Conservation (phyloP, 805 yeast genomes). For the Danielia reshetovae region DNA sequence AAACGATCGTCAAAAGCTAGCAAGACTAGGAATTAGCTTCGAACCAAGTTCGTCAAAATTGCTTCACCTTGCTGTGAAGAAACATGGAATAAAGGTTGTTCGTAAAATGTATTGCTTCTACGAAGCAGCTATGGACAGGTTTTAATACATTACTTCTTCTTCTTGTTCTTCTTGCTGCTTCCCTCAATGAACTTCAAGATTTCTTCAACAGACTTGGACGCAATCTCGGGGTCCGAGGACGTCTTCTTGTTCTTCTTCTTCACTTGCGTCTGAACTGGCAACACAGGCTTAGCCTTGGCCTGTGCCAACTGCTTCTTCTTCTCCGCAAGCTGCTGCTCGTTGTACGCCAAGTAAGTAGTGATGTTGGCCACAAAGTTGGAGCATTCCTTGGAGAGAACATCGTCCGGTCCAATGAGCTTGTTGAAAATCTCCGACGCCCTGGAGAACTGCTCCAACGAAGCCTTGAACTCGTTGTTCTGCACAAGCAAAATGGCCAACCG, state of each 20-base stretch:
- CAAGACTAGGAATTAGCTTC: no score
- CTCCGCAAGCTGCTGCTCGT: constrained; percentile 36
- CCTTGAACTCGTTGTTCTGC: constrained; percentile 46
- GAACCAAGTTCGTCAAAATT: no score
- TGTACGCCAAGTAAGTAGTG: constrained; percentile 43
- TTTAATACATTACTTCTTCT: constrained; percentile 9
- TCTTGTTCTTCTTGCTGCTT: constrained; percentile 20
- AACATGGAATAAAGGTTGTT: no score
- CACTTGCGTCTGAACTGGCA: constrained; percentile 8
- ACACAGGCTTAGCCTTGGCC: constrained; percentile 18
- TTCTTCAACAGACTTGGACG: constrained; percentile 67
- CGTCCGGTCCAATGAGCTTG: constrained; percentile 60
- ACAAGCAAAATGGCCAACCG: constrained; percentile 55
- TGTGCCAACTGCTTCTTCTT: constrained; percentile 21
- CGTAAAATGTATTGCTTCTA: no score
- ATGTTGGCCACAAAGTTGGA: constrained; percentile 61
- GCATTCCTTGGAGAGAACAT: constrained; percentile 63
- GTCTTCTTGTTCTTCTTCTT: constrained; percentile 15
- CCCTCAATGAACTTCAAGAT: constrained; percentile 72
- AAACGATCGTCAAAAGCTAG: no score
- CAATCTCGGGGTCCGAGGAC: constrained; percentile 48
- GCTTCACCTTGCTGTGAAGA: no score
- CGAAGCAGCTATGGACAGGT: not conserved
- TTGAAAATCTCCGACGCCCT: constrained; percentile 56
- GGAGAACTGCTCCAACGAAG: constrained; percentile 53